Evolutionary conservation across 495 filamentous ascomycete genomes (phyloP), one percentile per base, ranked within the genome.

Genomic region (Penicillium tannophilum): DNA sequence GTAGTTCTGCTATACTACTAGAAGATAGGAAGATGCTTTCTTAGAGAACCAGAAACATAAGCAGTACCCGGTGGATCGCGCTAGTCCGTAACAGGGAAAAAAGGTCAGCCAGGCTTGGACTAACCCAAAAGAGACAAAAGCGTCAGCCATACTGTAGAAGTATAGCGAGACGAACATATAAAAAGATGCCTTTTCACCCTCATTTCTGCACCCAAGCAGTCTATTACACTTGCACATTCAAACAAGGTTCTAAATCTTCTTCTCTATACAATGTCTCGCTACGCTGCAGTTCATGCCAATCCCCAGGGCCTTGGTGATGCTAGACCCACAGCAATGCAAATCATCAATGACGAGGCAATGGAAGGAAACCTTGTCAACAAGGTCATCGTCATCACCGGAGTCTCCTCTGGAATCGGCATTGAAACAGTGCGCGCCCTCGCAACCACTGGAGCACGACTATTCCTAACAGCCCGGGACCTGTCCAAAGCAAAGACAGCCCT

Each of bases 291-390:
- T 7, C 77, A 82, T 62, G 58, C 52, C n/a, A 62, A 71, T 30
- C 71, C 71, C 14, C 55, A 78, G 50, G 83, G 84, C 9, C 65
- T 76, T n/a, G 78, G 80, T 4, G 83, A 87, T 67, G 67, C 70
- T 14, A 81, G 84, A 16, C 82, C 82, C 23, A 86, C 83, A 7
- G 83, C 79, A 14, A 58, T 80, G 16, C 76, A 83, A 55, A 77
- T 87, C 46, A 60, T 87, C 58, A 43, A 77, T 48, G 83, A 86
- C 55, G 74, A 86, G 46, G 58, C 55, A 8, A 54, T 81, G 19
- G 61, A 72, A 28, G 74, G 72, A 16, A 72, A 69, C n/a, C 55
- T 79, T 11, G 54, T 42, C 1, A 79, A 67, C 58, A 83, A 84
- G 63, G 72, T 78, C 24, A 67, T 82, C 42, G 55, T 85, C 19